These are phyloP conservation scores for Ascoidea asiatica DNA, from an alignment of 805 yeast species.

Conservation along the genomic window DNA sequence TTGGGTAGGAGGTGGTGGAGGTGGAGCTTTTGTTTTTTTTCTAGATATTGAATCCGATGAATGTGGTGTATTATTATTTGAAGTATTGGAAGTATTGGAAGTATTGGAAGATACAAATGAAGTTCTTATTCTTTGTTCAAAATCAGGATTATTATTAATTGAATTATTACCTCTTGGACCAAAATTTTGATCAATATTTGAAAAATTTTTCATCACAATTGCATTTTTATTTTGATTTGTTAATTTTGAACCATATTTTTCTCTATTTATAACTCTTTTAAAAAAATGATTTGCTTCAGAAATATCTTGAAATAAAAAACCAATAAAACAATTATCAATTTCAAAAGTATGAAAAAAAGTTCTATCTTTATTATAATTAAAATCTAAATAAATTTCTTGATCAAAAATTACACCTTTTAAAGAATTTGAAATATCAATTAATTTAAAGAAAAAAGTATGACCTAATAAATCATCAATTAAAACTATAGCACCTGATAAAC, in stretches of 20 bases:
- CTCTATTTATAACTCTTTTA: constrained; percentile 62
- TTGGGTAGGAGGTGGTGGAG: constrained; percentile 25
- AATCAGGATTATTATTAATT: constrained; percentile 25
- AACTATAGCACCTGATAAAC: constrained; percentile 75
- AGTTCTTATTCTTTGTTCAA: constrained; percentile 42
- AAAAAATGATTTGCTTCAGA: constrained; percentile 76
- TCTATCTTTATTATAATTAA: constrained; percentile 86
- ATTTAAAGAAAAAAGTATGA: constrained; percentile 79
- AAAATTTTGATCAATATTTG: constrained; percentile 18
- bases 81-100: constrained; percentile 38
- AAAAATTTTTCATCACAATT: constrained; percentile 53
- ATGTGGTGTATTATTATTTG: constrained; percentile 13
- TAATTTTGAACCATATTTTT: constrained; percentile 76
- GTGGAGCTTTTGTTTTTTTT: constrained; percentile 20
- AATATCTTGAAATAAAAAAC: constrained; percentile 79
- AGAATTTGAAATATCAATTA: constrained; percentile 73
- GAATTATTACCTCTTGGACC: constrained; percentile 52
- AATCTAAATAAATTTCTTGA: constrained; percentile 82
- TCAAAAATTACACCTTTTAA: constrained; percentile 87
- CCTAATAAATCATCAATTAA: constrained; percentile 90
- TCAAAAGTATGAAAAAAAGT: constrained; percentile 93
- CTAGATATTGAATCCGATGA: constrained; percentile 9
- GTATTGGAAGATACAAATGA: constrained; percentile 77
- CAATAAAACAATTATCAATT: constrained; percentile 78
- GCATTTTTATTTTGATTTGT: constrained; percentile 84